A percentile compares a stretch with the other conserved stretches of the same genome.
phyloP scores from a whole-genome alignment of 2,329 filamentous ascomycete species.

The Microcyclospora pomicola region DNA sequence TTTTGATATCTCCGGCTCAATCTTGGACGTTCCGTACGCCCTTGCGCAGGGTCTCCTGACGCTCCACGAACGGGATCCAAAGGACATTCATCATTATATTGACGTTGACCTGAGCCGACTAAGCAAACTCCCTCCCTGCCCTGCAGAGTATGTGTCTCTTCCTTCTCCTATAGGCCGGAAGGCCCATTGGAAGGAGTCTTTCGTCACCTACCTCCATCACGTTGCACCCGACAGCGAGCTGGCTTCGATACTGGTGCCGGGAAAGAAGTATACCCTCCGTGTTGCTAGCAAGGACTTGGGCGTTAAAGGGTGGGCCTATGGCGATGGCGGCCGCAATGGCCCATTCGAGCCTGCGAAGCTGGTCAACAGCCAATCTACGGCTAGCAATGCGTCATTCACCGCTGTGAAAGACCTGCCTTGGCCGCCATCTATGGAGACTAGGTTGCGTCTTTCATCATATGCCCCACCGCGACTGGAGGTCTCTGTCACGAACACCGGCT shows the following conservation, averaged over 20 bases:
- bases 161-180: not conserved
- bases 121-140: too few relatives aligned
- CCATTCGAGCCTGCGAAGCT: constrained; percentile 1
- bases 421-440: constrained; percentile 7
- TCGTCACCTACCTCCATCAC: constrained; percentile 5
- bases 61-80: constrained; percentile 3
- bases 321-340: not conserved
- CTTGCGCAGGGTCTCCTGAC: constrained; percentile 7
- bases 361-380: constrained; percentile 6
- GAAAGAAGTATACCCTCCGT: constrained; percentile 8
- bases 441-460: constrained; percentile 1
- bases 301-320: constrained; percentile 2
- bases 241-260: constrained; percentile 4
- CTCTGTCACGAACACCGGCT: constrained; percentile 6
- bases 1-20: constrained; percentile 4
- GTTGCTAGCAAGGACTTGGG: constrained; percentile 5
- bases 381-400: constrained; percentile 6
- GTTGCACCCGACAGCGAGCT: constrained; percentile 4
- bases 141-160: too few relatives aligned
- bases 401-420: constrained; percentile 3
- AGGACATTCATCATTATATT: constrained; percentile 3
- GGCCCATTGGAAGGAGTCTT: constrained; percentile 1
- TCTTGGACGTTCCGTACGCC: constrained; percentile 9
- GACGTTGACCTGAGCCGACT: not conserved
- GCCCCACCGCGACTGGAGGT: constrained; percentile 3